Evolutionary conservation across 2,329 filamentous ascomycete genomes (phyloP).

Genomic region (Scortechinia acanthostroma): DNA sequence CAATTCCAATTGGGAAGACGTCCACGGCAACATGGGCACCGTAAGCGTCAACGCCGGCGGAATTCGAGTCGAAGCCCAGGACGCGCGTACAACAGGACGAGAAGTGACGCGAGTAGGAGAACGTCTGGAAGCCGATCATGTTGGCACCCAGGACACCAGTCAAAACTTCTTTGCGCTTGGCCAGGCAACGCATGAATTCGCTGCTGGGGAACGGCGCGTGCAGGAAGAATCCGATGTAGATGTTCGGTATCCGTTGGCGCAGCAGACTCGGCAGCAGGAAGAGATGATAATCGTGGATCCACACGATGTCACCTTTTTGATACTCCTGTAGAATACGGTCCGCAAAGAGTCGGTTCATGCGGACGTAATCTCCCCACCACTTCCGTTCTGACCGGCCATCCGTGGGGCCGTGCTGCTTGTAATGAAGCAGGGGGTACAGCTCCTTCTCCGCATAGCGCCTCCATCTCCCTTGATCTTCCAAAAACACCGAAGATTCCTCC

Average conservation of each 20-base stretch:
- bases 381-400: constrained; percentile 76
- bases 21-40: constrained; percentile 84
- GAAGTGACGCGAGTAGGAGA: constrained; percentile 91
- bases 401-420: constrained; percentile 86
- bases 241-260: constrained; percentile 76
- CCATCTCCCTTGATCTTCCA: constrained; percentile 83
- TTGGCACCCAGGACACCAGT: constrained; percentile 87
- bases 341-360: constrained; percentile 87
- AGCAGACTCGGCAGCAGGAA: constrained; percentile 83
- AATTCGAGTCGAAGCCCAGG: constrained; percentile 81
- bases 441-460: constrained; percentile 84
- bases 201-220: constrained; percentile 93
- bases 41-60: constrained; percentile 79
- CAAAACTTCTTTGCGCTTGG: constrained; percentile 80
- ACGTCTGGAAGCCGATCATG: constrained; percentile 90
- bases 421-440: constrained; percentile 88
- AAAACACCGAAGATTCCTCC: constrained; percentile 58
- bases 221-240: constrained; percentile 91
- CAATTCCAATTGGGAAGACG: constrained; percentile 90
- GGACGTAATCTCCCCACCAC: constrained; percentile 87
- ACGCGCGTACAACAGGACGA: constrained; percentile 88
- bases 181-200: constrained; percentile 86
- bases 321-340: constrained; percentile 82
- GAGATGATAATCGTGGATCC: constrained; percentile 91
- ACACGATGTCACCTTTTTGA: constrained; percentile 84